Percentiles rank a stretch among this genome's conserved stretches.
Conservation (phyloP, 2,329 filamentous ascomycete species). For the Mycogone perniciosa region DNA sequence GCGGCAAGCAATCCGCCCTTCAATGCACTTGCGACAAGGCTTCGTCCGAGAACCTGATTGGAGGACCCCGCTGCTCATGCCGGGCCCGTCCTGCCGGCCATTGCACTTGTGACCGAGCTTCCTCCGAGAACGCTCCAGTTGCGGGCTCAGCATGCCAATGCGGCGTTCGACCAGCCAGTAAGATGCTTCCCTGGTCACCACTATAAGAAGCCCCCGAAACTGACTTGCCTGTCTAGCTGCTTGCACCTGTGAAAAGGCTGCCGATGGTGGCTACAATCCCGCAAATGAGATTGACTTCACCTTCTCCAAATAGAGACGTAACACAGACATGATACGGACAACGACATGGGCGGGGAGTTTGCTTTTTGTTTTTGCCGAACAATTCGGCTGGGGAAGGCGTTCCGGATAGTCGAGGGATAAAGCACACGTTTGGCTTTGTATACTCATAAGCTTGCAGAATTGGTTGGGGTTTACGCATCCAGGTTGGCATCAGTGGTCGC, state of each 20-base stretch:
- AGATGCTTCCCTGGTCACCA: conserved; percentile 24
- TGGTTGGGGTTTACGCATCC: too few relatives aligned
- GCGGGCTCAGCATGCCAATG: conserved; percentile 64
- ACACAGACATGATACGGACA: not conserved
- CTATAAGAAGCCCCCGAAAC: not conserved
- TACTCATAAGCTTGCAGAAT: not conserved
- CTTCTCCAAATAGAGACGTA: conserved; percentile 23
- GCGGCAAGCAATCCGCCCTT: conserved; percentile 79
- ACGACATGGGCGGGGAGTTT: not conserved
- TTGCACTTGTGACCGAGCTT: conserved; percentile 73
- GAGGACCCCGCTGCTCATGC: conserved; percentile 76
- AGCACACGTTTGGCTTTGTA: not conserved
- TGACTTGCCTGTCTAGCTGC: conserved; percentile 39
- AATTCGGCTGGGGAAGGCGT: not conserved
- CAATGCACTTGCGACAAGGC: conserved; percentile 82
- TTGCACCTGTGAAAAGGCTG: conserved; percentile 78
- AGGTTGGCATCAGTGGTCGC: too few relatives aligned
- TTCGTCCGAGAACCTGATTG: conserved; percentile 63
- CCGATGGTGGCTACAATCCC: conserved; percentile 55
- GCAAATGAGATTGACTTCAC: conserved; percentile 82
- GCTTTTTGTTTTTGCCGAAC: not conserved
- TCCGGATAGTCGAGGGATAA: not conserved
- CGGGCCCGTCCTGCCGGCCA: conserved; percentile 70
- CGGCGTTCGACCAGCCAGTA: conserved; percentile 66
- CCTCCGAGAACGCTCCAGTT: conserved; percentile 59